Evolutionary conservation across 768 basidiomycete genomes (phyloP).

Genomic region (Boletus patriciae): DNA sequence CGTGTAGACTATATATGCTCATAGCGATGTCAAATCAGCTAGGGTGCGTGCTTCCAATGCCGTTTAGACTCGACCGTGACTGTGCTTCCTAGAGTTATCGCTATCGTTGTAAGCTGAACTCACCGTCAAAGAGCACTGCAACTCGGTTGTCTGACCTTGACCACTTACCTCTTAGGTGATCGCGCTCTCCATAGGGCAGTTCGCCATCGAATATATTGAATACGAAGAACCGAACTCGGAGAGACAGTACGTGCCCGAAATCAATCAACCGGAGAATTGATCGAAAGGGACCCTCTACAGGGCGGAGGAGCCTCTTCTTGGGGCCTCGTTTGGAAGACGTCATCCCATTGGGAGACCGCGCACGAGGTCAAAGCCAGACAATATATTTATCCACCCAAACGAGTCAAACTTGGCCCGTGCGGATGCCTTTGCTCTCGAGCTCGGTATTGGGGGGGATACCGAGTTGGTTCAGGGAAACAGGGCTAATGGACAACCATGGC

Average conservation of each 20-base stretch:
- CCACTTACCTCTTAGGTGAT: conserved; percentile 43
- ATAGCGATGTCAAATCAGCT: conserved; percentile 68
- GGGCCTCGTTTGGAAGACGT: conserved; percentile 3
- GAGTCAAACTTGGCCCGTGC: conserved; percentile 67
- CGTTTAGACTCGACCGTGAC: conserved; percentile 8
- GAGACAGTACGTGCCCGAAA: conserved; percentile 20
- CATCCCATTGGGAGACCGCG: conserved; percentile 35
- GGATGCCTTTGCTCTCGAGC: conserved; percentile 56
- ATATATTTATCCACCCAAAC: conserved; percentile 61
- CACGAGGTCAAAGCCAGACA: conserved; percentile 55
- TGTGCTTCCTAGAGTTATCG: conserved; percentile 21
- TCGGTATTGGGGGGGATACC: conserved; percentile 51
- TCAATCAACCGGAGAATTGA: background rate
- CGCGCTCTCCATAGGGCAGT: conserved; percentile 57
- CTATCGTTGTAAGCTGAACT: conserved; percentile 20
- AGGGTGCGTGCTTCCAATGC: conserved; percentile 47
- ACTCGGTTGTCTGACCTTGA: background rate
- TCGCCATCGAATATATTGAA: conserved; percentile 44
- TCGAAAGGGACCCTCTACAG: conserved; percentile 8
- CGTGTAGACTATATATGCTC: conserved; percentile 65
- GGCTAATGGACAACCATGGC: conserved; percentile 47
- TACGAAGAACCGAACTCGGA: conserved; percentile 17
- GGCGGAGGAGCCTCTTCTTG: conserved; percentile 27
- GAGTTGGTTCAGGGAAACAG: conserved; percentile 45
- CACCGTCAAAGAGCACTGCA: background rate